Conservation (phyloP, 225 moss, liverwort and hornwort genomes). For the Pseudoscleropodium purum region DNA sequence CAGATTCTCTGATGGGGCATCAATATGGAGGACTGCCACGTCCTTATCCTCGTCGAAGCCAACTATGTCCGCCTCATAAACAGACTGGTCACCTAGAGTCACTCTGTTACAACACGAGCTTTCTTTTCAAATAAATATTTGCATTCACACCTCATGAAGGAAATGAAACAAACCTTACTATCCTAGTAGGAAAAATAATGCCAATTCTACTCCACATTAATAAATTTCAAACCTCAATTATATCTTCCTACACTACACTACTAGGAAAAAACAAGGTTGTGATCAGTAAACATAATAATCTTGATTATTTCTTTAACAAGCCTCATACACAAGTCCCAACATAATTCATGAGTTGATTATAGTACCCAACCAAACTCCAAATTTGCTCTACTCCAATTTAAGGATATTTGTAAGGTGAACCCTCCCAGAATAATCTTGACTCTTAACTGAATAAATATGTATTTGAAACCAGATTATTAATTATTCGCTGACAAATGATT, state of each 20-base stretch:
- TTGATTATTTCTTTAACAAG: neutral
- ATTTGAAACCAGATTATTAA: neutral
- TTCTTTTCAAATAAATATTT: neutral
- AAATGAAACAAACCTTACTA: neutral
- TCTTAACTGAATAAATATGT: neutral
- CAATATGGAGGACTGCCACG: slow-evolving; percentile 88
- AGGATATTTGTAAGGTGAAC: neutral
- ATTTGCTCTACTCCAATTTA: neutral
- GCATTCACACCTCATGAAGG: neutral
- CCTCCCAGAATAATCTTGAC: neutral
- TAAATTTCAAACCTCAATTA: neutral
- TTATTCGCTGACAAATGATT: neutral
- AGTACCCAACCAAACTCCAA: neutral
- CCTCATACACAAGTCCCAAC: neutral
- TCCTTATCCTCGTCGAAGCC: slow-evolving; percentile 98
- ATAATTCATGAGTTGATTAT: neutral
- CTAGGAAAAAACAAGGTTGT: neutral
- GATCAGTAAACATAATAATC: neutral
- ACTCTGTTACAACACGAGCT: slow-evolving; percentile 40
- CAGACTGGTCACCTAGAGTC: slow-evolving; percentile 94
- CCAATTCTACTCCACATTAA: neutral
- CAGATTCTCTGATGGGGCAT: slow-evolving; percentile 50
- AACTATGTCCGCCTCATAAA: slow-evolving; percentile 94
- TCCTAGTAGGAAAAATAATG: no score
- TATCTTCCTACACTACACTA: neutral